Base-by-base conservation (phyloP, 495 filamentous ascomycete species). In the Patellaria atrata region DNA sequence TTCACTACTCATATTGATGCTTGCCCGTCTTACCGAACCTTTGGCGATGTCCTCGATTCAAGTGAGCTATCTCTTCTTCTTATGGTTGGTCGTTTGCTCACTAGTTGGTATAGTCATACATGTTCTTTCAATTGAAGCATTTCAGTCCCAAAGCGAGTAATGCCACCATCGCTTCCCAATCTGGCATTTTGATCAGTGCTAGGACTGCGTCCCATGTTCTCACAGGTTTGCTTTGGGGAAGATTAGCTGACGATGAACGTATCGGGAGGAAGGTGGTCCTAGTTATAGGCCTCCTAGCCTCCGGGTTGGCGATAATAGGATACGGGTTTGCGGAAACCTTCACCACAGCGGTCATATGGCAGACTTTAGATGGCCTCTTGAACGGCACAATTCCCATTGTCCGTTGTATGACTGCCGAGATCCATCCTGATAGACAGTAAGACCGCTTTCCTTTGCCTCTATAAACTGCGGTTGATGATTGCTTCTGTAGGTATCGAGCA, bases 41-140 rank as follows among this genome's bases (percentile, higher is more conserved):
- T n/a, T n/a, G n/a, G n/a, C n/a, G n/a, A n/a, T n/a, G n/a, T n/a
- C n/a, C n/a, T n/a, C n/a, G n/a, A n/a, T n/a, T n/a, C n/a, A n/a
- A n/a, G n/a, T n/a, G n/a, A n/a, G n/a, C n/a, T n/a, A n/a, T n/a
- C n/a, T n/a, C n/a, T n/a, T n/a, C n/a, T n/a, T n/a, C n/a, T n/a
- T n/a, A n/a, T n/a, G n/a, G n/a, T n/a, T n/a, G n/a, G n/a, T n/a
- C n/a, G n/a, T n/a, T n/a, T n/a, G n/a, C n/a, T n/a, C n/a, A n/a
- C n/a, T n/a, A n/a, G n/a, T n/a, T n/a, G n/a, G n/a, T n/a, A 31
- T 31, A 40, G 38, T 16, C 32, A 10, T 41, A 41, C 12, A 20
- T 41, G 32, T 41, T 41, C 31, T 41, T 28, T 28, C 38, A 41
- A 30, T 33, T 41, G 16, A 36, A 29, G 22, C 30, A 14, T 15